Evolutionary conservation across 371 early-diverging fungal genomes (phyloP).

Genomic region (Phascolomyces articulosus): DNA sequence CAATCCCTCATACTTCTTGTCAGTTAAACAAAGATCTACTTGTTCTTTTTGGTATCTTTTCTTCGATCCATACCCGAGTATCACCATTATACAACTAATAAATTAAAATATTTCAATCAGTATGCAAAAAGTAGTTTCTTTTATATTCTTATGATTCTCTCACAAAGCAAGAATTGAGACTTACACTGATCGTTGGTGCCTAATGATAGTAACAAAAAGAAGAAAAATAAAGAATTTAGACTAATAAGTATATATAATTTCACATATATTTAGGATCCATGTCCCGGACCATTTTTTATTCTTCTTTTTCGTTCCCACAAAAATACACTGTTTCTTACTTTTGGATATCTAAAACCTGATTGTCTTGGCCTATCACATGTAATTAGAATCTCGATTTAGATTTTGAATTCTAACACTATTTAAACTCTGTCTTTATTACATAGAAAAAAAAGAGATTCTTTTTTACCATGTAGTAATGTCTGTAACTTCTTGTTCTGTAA

Average conservation of each 20-base stretch:
- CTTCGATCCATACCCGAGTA: not conserved
- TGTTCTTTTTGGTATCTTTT: not conserved
- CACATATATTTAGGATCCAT: too few species aligned
- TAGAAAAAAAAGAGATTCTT: too few species aligned
- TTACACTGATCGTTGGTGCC: slow-evolving; percentile 51
- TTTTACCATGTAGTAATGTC: slow-evolving; percentile 41
- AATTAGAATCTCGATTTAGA: too few species aligned
- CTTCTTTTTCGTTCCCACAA: not conserved
- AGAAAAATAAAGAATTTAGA: not conserved
- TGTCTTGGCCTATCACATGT: slow-evolving; percentile 49
- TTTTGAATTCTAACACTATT: too few species aligned
- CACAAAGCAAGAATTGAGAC: slow-evolving; percentile 10
- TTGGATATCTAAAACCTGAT: slow-evolving; percentile 42
- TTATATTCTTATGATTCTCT: not conserved
- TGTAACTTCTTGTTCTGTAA: slow-evolving; percentile 38
- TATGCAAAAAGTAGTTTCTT: too few species aligned
- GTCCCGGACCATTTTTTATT: not conserved
- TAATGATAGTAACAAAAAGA: slow-evolving; percentile 9
- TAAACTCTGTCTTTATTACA: too few species aligned
- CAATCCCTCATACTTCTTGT: too few species aligned
- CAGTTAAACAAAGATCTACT: not conserved
- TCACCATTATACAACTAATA: slow-evolving; percentile 18
- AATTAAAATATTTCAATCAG: not conserved
- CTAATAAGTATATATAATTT: not conserved
- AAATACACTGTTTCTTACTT: too few species aligned